Base-by-base conservation (phyloP, 495 filamentous ascomycete genomes). In the Podospora conica region DNA sequence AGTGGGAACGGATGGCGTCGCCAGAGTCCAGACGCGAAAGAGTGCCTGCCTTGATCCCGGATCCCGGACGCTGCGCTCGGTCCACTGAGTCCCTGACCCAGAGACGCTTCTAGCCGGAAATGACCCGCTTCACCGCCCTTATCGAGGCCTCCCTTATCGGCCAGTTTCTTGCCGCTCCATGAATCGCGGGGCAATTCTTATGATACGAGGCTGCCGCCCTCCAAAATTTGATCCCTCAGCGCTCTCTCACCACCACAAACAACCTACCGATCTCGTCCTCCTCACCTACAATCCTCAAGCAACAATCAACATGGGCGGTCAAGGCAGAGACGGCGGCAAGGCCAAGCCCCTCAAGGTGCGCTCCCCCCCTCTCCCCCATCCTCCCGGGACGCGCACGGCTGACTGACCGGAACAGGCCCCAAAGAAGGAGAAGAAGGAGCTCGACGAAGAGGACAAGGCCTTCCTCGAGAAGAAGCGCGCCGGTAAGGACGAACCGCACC, bases 261-360 rank as follows among this genome's bases (percentile, higher is more conserved):
- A 65, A 31, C 33, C 28, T 2, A 31, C 33, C 28, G 3, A 28
- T 21, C 28, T 8, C 3, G 15, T 55, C 53, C n/a, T 11, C 12
- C 15, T 9, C 11, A 58, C 9, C 12, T 27, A 25, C 27, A 55
- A n/a, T 3, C 29, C 4, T 11, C 12, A 33, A 9, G 1, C 55
- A 64, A 67, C 31, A 53, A 25, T 53, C 40, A 74, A 81, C 64
- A 90, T 90, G 87, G 87, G 87, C 79, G 87, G 87, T 64, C 79
- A 82, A 75, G 84, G 85, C 76, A 85, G 87, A 86, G 87, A 87
- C 79, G 87, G 90, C 78, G 90, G 90, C 82, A 93, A 93, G 81
- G 87, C 84, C 69, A 93, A 93, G 85, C 90, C 90, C 67, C 82
- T 92, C 73, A 93, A 93, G 85, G 74, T 76, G 33, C 70, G 72